Base-by-base conservation (phyloP, 257 asterid genomes). In the Solanum phureja region DNA sequence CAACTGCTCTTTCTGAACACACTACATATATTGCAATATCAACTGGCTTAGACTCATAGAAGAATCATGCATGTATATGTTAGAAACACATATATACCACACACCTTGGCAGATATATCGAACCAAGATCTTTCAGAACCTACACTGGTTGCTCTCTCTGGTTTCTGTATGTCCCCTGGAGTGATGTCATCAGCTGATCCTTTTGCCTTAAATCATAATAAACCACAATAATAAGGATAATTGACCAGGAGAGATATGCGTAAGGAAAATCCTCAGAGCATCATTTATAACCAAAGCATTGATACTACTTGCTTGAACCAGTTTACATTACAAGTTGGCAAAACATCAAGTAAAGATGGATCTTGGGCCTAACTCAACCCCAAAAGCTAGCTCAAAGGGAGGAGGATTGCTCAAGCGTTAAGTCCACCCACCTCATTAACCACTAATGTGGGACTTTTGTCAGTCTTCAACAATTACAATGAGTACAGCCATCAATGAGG, bases 41-140 rank as follows among this genome's bases (percentile, higher is more conserved):
- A 75, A 74, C 90, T 42, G 23, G 83, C 75, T 73, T 76, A 76
- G 83, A 76, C 83, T 23, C 83, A 11, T 38, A 10, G 81, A 83
- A 68, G 33, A 62, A 83, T 49, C 82, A 62, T 8, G 69, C 46
- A 35, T 52, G 42, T 42, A 31, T 34, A 87, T 38, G 86, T 49
- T 86, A 38, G 42, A 75, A 90, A 81, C 75, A 60, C 83, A 86
- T 83, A 60, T 23, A 82, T 33, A 77, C 81, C 83, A 24, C 38
- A 73, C 83, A 86, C 95, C 98, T 95, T 92, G 75, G 92, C 79
- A 75, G 92, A 88, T 86, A 94, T 88, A 91, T 93, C 94, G 74
- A 88, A 87, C 96, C 94, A 92, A 40, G 94, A 83, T 87, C 91
- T 91, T 69, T 95, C 98, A 14, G 95, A 93, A 87, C 90, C 88